Evolutionary conservation across 352 stramenopile species (phyloP).

Genomic region (Pythium scleroteichum): DNA sequence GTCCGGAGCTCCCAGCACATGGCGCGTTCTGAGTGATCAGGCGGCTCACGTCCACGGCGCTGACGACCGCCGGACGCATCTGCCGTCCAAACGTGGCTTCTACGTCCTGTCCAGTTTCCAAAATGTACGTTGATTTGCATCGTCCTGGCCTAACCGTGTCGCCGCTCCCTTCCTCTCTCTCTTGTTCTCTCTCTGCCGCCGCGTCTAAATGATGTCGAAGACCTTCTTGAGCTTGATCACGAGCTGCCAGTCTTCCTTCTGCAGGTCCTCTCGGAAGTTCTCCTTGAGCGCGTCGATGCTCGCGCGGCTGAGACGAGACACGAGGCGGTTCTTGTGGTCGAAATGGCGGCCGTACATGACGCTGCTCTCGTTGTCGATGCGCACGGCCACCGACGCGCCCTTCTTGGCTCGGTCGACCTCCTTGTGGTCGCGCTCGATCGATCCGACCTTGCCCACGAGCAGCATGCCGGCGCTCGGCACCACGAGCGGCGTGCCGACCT

Average conservation of each 20-base stretch:
- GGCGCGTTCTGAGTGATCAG: not conserved
- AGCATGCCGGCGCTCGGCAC: conserved; percentile 71
- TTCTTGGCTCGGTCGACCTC: conserved; percentile 95
- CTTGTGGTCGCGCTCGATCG: conserved; percentile 96
- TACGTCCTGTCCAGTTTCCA: too few relatives aligned
- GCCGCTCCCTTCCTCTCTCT: too few relatives aligned
- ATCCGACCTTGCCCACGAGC: conserved; percentile 94
- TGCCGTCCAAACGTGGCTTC: too few relatives aligned
- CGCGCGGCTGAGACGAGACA: conserved; percentile 84
- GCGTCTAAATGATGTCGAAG: conserved; percentile 95
- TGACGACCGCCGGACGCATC: not conserved
- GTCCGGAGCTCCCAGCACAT: not conserved
- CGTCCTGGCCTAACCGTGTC: too few relatives aligned
- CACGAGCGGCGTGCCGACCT: conserved; percentile 97
- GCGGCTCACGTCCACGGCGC: too few relatives aligned
- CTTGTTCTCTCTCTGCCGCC: too few relatives aligned
- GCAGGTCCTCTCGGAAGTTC: conserved; percentile 98
- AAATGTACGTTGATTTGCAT: too few relatives aligned
- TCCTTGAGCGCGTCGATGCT: conserved; percentile 99
- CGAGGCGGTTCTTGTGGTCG: conserved; percentile 90
- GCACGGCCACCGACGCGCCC: conserved; percentile 93
- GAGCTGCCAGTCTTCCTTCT: conserved; percentile 98
- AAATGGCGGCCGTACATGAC: conserved; percentile 98
- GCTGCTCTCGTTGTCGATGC: conserved; percentile 95
- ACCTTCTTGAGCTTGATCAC: conserved; percentile 99